Base-by-base conservation (phyloP, 169 alveolate species). In the Plasmodium falciparum region DNA sequence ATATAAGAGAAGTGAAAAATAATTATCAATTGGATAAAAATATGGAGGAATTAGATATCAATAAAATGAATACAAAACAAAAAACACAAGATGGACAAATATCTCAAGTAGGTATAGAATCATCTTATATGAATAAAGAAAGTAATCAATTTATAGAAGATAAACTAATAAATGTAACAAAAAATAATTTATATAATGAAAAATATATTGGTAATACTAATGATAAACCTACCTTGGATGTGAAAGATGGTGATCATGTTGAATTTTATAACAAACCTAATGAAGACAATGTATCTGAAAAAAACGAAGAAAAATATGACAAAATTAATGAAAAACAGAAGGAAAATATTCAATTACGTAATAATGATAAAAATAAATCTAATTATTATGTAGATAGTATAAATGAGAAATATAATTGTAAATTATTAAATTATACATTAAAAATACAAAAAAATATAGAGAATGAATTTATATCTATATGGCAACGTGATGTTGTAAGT, bases 401-500 rank as follows among this genome's bases (percentile, higher is more conserved):
- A 33, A 33, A 33, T 2, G 74, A 83, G 59, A 83, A 83, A 45
- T 83, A 83, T 63, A 83, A 83, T 56, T 69, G 91, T 63, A 83
- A 83, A 33, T 20, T 83, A 29, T 52, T 83, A 58, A 70, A 24
- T 63, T 83, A 70, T 26, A 83, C 85, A 0, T 69, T 49, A 70
- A 83, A 70, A 56, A 69, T 83, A 15, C 85, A 70, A 50, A 83
- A 83, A 24, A 83, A 83, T 1, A 58, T 83, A 20, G 91, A 83
- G 47, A 83, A 83, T 52, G 91, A 71, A 70, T 83, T 83, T 63
- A 69, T 83, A 47, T 47, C 74, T 17, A 20, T 52, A 62, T 83
- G 91, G 91, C 91, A 83, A 83, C 78, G 71, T 43, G 73, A 83
- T 26, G 91, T 83, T 69, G 85, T 83, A 59, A 67, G 73, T 5